Evolutionary conservation across 31 red algal genomes (phyloP), one percentile per base, ranked within the genome.

Genomic region (Bonnemaisonia californica): DNA sequence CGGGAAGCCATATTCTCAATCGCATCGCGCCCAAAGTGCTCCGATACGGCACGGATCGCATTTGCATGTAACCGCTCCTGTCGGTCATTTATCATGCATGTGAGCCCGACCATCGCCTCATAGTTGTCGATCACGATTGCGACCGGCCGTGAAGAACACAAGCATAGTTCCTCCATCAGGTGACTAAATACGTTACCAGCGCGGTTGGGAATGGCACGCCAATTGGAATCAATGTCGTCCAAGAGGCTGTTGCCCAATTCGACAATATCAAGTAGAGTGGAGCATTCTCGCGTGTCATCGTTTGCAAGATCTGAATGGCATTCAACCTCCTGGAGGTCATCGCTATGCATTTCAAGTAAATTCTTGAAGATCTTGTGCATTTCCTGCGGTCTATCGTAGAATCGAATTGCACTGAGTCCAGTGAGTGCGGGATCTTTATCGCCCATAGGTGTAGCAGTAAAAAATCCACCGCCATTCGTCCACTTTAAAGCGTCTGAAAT

Each of bases 381-480:
- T 37, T 90, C 62, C 28, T 16, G 0, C 19, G 87, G 87, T 38
- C 87, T 55, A 39, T 90, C 79, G 64, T 83, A 90, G 30, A 47
- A 83, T 72, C 87, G 68, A 36, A 90, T 47, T 27, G 78, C 87
- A 27, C 27, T 9, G 13, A 79, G 26, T 11, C 87, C 87, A 41
- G 80, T 71, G 19, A 77, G 3, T 23, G 60, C 21, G 23, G 73
- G 41, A 2, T 90, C 78, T 62, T 59, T 69, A 3, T 56, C 78
- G 4, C 80, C 87, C 7, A 83, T 41, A 19, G 71, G 42, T 34
- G 56, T 82, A 3, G 78, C 78, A 21, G 71, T 38, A 48, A 90
- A 90, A 47, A 90, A 90, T 11, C 87, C 87, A 36, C 38, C 48
- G 29, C 87, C 87, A 26, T 77, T 24, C 11, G 87, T 90, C 87